phyloP scores from a whole-genome alignment of 1,284 basidiomycete species.

The Ustilago cynodontis region DNA sequence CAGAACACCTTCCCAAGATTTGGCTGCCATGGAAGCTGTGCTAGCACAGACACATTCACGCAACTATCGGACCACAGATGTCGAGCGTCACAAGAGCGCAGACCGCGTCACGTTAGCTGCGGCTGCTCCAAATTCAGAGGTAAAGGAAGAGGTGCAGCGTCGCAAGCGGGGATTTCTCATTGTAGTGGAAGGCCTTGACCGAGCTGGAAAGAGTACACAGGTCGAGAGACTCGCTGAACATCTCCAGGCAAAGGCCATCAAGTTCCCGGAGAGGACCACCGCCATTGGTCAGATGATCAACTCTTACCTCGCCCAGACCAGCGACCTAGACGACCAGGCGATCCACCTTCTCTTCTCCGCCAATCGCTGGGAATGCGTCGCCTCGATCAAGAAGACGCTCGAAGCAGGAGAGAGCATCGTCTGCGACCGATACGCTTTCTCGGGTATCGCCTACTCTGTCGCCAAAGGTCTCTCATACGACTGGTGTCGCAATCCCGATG shows the following conservation, averaged over 20 bases:
- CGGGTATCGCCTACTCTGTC: constrained; percentile 92
- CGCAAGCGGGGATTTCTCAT: constrained; percentile 63
- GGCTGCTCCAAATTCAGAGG: neutral
- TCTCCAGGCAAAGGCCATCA: constrained; percentile 57
- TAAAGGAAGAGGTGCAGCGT: constrained; percentile 11
- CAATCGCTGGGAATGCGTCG: constrained; percentile 86
- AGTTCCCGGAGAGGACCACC: constrained; percentile 82
- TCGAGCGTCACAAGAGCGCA: constrained; percentile 30
- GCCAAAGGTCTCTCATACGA: constrained; percentile 79
- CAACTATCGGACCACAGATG: constrained; percentile 5
- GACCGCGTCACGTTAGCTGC: constrained; percentile 11
- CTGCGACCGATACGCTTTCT: constrained; percentile 96
- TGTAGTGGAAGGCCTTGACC: constrained; percentile 69
- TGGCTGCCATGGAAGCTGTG: constrained; percentile 49
- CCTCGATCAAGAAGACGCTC: constrained; percentile 72
- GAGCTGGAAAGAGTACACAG: constrained; percentile 69
- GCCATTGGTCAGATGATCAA: constrained; percentile 93
- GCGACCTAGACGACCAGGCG: constrained; percentile 89
- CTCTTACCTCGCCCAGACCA: constrained; percentile 83
- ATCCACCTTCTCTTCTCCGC: constrained; percentile 96
- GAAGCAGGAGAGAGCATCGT: constrained; percentile 80
- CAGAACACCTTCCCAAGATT: constrained; percentile 46
- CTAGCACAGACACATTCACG: constrained; percentile 25
- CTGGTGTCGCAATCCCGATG: constrained; percentile 89
- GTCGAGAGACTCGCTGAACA: constrained; percentile 57